Evolutionary conservation across 352 stramenopile genomes (phyloP).

Genomic region (Globisporangium iwayamae): DNA sequence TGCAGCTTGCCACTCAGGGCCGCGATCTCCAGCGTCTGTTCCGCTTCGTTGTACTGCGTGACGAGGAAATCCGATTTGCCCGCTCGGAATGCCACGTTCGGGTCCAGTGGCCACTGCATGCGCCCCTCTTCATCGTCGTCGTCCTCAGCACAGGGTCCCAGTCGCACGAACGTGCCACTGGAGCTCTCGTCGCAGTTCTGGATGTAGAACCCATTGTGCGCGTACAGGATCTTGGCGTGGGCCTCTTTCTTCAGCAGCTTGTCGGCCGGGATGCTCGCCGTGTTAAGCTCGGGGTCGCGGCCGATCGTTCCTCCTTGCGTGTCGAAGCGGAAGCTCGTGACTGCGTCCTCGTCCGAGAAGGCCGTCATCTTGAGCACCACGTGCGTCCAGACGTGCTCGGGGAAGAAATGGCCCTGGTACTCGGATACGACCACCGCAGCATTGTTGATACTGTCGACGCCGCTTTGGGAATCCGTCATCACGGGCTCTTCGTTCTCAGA

Average conservation of each 20-base stretch:
- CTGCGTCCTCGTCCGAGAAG: slow-evolving; percentile 64
- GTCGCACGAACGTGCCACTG: slow-evolving; percentile 66
- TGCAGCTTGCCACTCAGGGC: slow-evolving; percentile 62
- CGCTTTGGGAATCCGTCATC: slow-evolving; percentile 4
- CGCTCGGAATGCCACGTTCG: slow-evolving; percentile 60
- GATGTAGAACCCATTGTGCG: slow-evolving; percentile 61
- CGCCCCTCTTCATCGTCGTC: slow-evolving; percentile 43
- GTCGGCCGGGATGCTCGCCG: slow-evolving; percentile 67
- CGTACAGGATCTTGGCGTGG: slow-evolving; percentile 60
- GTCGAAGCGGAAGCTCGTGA: slow-evolving; percentile 76
- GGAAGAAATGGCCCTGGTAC: slow-evolving; percentile 22
- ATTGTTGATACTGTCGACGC: background rate
- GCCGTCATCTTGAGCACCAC: slow-evolving; percentile 85
- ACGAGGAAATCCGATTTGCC: slow-evolving; percentile 83
- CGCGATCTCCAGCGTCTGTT: slow-evolving; percentile 51
- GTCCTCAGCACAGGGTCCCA: slow-evolving; percentile 32
- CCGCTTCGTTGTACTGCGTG: slow-evolving; percentile 42
- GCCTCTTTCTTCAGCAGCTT: slow-evolving; percentile 49
- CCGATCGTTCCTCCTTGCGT: slow-evolving; percentile 50
- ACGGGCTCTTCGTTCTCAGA: background rate
- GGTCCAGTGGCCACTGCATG: slow-evolving; percentile 79
- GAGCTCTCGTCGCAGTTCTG: slow-evolving; percentile 38
- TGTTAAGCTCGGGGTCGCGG: slow-evolving; percentile 37
- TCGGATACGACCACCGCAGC: slow-evolving; percentile 14
- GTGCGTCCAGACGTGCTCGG: slow-evolving; percentile 55